Evolutionary conservation across 768 basidiomycete genomes (phyloP).

Genomic region (Suillus clintonianus): DNA sequence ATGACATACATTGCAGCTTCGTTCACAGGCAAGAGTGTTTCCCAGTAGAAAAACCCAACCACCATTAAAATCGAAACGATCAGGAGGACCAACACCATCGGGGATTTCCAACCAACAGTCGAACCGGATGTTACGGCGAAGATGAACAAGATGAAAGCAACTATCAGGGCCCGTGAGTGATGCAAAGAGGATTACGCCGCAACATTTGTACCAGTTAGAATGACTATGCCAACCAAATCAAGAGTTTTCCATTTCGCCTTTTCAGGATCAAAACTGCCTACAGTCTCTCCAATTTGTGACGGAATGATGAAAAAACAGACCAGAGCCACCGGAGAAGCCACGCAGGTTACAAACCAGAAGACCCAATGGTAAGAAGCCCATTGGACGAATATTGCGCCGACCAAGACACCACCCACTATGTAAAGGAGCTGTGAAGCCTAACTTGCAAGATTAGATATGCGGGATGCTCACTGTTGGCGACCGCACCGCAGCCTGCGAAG

Average conservation of each 20-base stretch:
- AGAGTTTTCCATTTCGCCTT: constrained; percentile 30
- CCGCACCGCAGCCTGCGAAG: constrained; percentile 47
- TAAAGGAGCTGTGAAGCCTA: background rate
- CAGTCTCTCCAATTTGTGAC: constrained; percentile 9
- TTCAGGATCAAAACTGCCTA: background rate
- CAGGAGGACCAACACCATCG: constrained; percentile 46
- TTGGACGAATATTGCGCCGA: constrained; percentile 44
- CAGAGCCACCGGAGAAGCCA: constrained; percentile 35
- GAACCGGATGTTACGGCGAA: constrained; percentile 49
- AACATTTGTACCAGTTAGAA: constrained; percentile 34
- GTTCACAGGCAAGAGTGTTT: constrained; percentile 40
- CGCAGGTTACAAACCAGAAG: constrained; percentile 48
- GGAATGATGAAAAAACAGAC: constrained; percentile 37
- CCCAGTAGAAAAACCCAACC: constrained; percentile 52
- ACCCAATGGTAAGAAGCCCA: constrained; percentile 50
- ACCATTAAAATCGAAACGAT: constrained; percentile 44
- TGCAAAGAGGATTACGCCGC: background rate
- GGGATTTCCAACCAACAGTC: constrained; percentile 48
- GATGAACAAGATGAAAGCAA: constrained; percentile 34
- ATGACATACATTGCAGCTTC: constrained; percentile 43
- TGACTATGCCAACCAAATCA: constrained; percentile 40
- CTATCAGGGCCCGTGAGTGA: constrained; percentile 10
- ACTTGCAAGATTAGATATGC: background rate
- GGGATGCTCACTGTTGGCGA: constrained; percentile 41
- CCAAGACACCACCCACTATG: constrained; percentile 41